Conservation (phyloP, 2,329 filamentous ascomycete species). For the Tolypocladium amazonense region DNA sequence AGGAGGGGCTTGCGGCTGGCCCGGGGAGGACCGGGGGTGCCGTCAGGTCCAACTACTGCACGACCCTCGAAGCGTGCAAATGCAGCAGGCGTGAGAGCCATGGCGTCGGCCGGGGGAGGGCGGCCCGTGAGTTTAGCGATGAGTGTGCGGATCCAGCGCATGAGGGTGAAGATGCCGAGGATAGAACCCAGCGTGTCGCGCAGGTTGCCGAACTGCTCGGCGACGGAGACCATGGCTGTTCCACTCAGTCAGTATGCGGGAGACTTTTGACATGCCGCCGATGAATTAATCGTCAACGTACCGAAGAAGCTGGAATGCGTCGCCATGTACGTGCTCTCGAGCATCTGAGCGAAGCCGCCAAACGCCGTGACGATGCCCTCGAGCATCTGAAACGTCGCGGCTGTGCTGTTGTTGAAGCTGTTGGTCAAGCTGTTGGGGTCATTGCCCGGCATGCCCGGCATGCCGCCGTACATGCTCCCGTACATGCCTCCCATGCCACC, state of each 20-base stretch:
- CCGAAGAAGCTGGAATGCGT: constrained; percentile 98
- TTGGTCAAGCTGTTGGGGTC: constrained; percentile 93
- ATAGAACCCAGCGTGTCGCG: constrained; percentile 89
- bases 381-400: constrained; percentile 95
- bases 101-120: constrained; percentile 78
- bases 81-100: constrained; percentile 75
- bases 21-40: constrained; percentile 52
- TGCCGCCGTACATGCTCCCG: constrained; percentile 32
- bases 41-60: constrained; percentile 41
- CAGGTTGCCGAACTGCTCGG: constrained; percentile 91
- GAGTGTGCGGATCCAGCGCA: constrained; percentile 88
- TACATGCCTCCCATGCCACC: constrained; percentile 30
- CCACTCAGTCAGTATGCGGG: constrained; percentile 1
- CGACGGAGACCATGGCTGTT: constrained; percentile 91
- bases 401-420: constrained; percentile 87
- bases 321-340: constrained; percentile 99
- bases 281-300: constrained; percentile 31
- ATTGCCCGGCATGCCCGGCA: constrained; percentile 47
- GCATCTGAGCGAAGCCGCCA: constrained; percentile 96
- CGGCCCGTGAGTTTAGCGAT: constrained; percentile 89
- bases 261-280: background rate
- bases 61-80: constrained; percentile 85
- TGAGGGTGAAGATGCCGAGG: constrained; percentile 87
- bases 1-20: constrained; percentile 93
- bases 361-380: constrained; percentile 95